Evolutionary conservation across 257 asterid genomes (phyloP), one percentile per base, ranked within the genome.

Genomic region (Solanum phureja): DNA sequence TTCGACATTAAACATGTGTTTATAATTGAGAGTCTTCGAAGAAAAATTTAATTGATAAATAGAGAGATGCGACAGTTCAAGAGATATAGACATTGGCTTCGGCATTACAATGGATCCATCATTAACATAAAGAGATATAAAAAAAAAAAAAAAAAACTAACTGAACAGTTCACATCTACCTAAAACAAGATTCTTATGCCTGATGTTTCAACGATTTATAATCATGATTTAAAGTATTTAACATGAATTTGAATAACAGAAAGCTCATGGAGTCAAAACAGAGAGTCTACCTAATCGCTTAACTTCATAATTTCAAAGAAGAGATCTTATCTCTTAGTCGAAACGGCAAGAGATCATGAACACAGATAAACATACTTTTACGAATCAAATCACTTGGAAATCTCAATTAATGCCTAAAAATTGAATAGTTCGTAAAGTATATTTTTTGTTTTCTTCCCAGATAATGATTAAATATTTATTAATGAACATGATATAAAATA

Each of bases 41-140:
- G 97, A 93, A 64, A 93, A 92, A 87, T 81, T 92, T 76, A 86
- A 83, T 90, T 95, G 86, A 85, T 92, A 85, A 93, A 92, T 94
- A 94, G 87, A 94, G 96, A 87, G 98, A 93, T 89, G 90, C 94
- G 0, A 96, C 98, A 87, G 46, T 90, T 77, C 96, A 92, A 89
- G 99, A 96, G 4, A 56, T 56, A 56, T 56, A 56, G 7, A 2
- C n/a, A 3, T 56, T 18, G n/a, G 4, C 64, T 56, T 49, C n/a
- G 1, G 3, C 64, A 56, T 18, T 56, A 18, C 64, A 18, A 56
- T 56, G n/a, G 64, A 37, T 37, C 38, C 38, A 52, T 52, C 62
- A 56, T 56, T 56, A 56, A 56, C n/a, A 18, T 6, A 56, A 56
- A 56, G 64, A 56, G 7, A 49, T 49, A 49, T 49, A 49, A 49